Evolutionary conservation across 2,329 filamentous ascomycete species (phyloP).

Genomic region (Pseudogymnoascus verrucosus): DNA sequence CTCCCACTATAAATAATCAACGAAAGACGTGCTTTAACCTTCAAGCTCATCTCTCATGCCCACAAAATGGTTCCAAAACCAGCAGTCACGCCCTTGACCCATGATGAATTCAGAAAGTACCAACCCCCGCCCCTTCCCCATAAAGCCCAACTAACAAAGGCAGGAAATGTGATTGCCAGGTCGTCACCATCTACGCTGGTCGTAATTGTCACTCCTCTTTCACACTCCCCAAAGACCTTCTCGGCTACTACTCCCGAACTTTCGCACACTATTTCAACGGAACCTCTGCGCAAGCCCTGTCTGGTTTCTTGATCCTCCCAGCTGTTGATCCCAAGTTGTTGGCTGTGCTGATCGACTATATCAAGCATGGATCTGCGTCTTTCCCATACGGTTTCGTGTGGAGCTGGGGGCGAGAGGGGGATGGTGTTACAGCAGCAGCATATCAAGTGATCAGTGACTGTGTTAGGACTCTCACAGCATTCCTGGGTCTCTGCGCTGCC

Average conservation of each 20-base stretch:
- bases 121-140: background rate
- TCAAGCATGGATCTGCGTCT: background rate
- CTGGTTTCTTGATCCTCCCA: background rate
- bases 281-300: background rate
- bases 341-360: background rate
- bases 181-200: conserved; percentile 4
- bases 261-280: conserved; percentile 2
- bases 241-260: background rate
- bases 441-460: background rate
- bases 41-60: background rate
- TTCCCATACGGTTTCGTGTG: background rate
- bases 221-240: background rate
- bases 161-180: background rate
- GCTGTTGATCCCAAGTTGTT: background rate
- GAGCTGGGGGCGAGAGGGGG: background rate
- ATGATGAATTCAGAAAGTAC: background rate
- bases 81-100: background rate
- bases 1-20: background rate
- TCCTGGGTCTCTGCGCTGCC: background rate
- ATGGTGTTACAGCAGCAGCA: background rate
- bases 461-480: background rate
- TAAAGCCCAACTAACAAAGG: background rate
- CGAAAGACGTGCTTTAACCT: background rate
- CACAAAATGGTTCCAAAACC: background rate
- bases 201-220: background rate